Percentiles rank a stretch among this genome's conserved stretches.
phyloP scores from a whole-genome alignment of 176 grass and related monocot species.

The Puya raimondii region DNA sequence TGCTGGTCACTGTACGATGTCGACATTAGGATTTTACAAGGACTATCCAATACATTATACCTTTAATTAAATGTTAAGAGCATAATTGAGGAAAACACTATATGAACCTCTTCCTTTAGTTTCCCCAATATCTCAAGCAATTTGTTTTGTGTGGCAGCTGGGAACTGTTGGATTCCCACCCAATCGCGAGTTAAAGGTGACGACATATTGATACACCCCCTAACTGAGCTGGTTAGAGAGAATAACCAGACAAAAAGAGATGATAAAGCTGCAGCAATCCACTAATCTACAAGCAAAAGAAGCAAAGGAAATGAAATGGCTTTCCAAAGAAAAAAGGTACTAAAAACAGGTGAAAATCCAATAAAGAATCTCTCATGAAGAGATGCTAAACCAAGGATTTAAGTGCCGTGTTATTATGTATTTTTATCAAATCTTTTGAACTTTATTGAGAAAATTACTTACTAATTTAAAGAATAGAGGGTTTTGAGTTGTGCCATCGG shows the following conservation, averaged over 20 bases:
- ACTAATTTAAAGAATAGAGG: too few relatives aligned
- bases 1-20: not conserved
- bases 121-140: conserved; percentile 77
- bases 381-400: too few relatives aligned
- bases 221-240: not conserved
- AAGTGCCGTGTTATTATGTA: too few relatives aligned
- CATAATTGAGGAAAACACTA: not conserved
- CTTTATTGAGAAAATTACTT: too few relatives aligned
- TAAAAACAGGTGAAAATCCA: not conserved
- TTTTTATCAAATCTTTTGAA: too few relatives aligned
- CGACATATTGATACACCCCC: conserved; percentile 25
- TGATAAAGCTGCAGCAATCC: not conserved
- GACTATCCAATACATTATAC: too few relatives aligned
- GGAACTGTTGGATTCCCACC: conserved; percentile 69
- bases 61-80: not conserved
- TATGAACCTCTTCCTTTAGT: conserved; percentile 59
- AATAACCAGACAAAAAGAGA: not conserved
- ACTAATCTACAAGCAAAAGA: not conserved
- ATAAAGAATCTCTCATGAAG: not conserved
- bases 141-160: conserved; percentile 70
- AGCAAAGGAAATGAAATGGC: not conserved
- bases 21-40: too few relatives aligned
- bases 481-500: too few relatives aligned
- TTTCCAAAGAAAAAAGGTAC: not conserved
- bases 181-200: conserved; percentile 70